Conservation (phyloP, 2,329 filamentous ascomycete genomes). For the Ceratocystis papillata region DNA sequence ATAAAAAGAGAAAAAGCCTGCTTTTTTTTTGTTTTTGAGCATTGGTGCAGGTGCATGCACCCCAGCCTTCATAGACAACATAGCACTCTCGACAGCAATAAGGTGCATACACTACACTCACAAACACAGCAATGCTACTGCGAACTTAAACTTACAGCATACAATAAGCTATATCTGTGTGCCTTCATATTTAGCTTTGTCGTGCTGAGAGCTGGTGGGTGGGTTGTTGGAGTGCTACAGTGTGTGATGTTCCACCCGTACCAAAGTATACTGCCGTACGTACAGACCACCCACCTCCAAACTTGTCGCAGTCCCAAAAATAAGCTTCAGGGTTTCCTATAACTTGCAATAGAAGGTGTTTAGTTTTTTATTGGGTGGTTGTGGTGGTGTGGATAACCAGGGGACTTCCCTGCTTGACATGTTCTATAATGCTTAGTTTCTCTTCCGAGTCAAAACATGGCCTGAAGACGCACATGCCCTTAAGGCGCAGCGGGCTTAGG, state of each 20-base stretch:
- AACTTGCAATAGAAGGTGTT: not conserved
- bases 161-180: not conserved
- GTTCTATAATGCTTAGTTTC: not conserved
- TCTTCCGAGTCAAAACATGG: not conserved
- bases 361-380: not conserved
- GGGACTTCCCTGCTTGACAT: conserved; percentile 4
- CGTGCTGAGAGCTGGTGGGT: not conserved
- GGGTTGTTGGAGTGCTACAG: not conserved
- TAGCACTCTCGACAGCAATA: no score
- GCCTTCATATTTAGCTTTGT: not conserved
- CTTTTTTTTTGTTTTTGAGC: no score
- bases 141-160: not conserved
- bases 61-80: no score
- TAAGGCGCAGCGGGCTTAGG: not conserved
- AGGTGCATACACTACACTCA: not conserved
- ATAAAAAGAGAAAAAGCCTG: no score
- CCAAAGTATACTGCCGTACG: not conserved
- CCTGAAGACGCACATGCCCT: not conserved
- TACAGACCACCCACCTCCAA: not conserved
- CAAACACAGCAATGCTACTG: not conserved
- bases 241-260: not conserved
- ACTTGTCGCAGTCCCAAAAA: not conserved
- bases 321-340: not conserved
- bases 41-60: no score
- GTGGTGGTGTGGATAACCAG: not conserved